Conservation (phyloP, 768 basidiomycete genomes). For the Phylloporus scabripes region DNA sequence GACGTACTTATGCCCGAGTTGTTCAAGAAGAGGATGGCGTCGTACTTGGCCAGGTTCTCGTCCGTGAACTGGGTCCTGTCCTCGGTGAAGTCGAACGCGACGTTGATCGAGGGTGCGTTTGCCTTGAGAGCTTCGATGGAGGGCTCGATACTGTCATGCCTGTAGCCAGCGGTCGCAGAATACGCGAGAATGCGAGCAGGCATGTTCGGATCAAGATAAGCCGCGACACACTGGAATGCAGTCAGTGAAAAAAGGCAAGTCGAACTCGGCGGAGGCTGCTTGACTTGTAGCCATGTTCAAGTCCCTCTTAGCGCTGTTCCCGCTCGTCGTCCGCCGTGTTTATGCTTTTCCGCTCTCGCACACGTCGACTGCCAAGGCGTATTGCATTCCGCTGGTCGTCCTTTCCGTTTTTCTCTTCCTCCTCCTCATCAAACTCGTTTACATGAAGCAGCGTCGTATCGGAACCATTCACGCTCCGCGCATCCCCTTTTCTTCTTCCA, state of each 20-base stretch:
- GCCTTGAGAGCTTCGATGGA: constrained; percentile 53
- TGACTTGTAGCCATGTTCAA: constrained; percentile 3
- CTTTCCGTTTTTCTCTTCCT: constrained; percentile 14
- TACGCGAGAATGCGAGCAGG: constrained; percentile 49
- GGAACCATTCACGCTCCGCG: constrained; percentile 19
- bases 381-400: constrained; percentile 12
- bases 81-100: constrained; percentile 61
- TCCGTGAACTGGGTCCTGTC: constrained; percentile 53
- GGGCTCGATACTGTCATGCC: constrained; percentile 73
- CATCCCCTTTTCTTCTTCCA: constrained; percentile 1
- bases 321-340: constrained; percentile 1
- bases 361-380: constrained; percentile 1
- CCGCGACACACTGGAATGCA: constrained; percentile 24
- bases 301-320: neutral
- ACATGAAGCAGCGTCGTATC: constrained; percentile 28
- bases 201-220: constrained; percentile 13
- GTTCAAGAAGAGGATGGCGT: constrained; percentile 63
- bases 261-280: neutral
- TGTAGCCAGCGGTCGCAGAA: constrained; percentile 54
- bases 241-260: constrained; percentile 4
- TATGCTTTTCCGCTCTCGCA: constrained; percentile 12
- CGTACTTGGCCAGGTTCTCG: constrained; percentile 48
- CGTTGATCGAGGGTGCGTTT: constrained; percentile 40
- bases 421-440: constrained; percentile 22
- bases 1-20: constrained; percentile 62